Base-by-base conservation (phyloP, 805 yeast genomes). In the Candida koratica region DNA sequence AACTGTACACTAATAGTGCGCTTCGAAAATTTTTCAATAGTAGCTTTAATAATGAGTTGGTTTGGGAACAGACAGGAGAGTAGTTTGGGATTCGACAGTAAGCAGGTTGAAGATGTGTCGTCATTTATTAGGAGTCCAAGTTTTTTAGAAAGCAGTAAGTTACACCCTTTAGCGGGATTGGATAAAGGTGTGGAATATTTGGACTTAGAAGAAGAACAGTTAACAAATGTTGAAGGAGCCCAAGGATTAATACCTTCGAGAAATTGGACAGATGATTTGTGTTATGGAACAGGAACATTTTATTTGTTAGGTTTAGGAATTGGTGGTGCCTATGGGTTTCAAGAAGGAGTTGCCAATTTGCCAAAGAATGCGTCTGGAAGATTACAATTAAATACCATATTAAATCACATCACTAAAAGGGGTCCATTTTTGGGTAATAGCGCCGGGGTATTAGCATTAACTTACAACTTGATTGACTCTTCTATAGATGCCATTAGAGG, bases 221-320 rank as follows among this genome's bases (percentile, higher is more conserved):
- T 88, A 43, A 75, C 79, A 31, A 62, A 75, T n/a, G 61, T 85
- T 51, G 94, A 87, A 53, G 96, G 96, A 25, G 77, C 95, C 1
- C 87, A 85, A 55, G 95, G 96, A 40, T 58, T 90, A 41, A 75
- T 93, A 45, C 96, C 98, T 17, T 84, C 95, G n/a, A 81, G 97
- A 67, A 95, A 95, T 50, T 93, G 96, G 95, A 76, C 88, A 11
- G 98, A 93, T 60, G 97, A 93, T 66, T 73, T 93, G 46, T 88
- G 97, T 74, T 93, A 93, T 62, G 98, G 98, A 49, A 84, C 97
- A 8, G 98, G 98, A 62, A 80, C 96, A 5, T 87, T 88, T 35
- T 93, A 93, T 58, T 71, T 93, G 48, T 49, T 84, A 20, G 95
- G 95, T 28, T 72, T 93, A 47, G 95, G 95, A 23, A 42, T 78